phyloP scores from a whole-genome alignment of 768 basidiomycete species.

The Kwoniella newhampshirensis region DNA sequence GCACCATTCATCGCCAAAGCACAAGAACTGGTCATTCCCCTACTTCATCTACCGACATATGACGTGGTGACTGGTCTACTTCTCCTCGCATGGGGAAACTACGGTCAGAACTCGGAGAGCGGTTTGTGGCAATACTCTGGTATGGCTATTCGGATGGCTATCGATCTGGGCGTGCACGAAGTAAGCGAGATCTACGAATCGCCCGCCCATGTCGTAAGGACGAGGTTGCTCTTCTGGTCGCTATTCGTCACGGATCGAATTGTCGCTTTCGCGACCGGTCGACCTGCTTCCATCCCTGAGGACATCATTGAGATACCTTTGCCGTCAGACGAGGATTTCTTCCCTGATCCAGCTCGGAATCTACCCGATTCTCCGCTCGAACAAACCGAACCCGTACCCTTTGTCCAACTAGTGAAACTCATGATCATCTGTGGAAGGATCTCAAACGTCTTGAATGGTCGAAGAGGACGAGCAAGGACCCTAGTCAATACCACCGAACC shows the following conservation, averaged over 20 bases:
- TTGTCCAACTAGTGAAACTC: conserved; percentile 46
- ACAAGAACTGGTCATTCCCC: conserved; percentile 44
- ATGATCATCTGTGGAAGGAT: conserved; percentile 52
- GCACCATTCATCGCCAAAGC: conserved; percentile 52
- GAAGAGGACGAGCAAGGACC: conserved; percentile 42
- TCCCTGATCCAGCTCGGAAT: conserved; percentile 45
- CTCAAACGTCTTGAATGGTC: conserved; percentile 47
- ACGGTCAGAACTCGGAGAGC: conserved; percentile 46
- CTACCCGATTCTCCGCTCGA: conserved; percentile 19
- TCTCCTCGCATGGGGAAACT: conserved; percentile 47
- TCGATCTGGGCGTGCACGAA: conserved; percentile 48
- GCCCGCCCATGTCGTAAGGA: conserved; percentile 41
- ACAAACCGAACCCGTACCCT: conserved; percentile 44
- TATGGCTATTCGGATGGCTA: conserved; percentile 48
- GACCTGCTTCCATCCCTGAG: conserved; percentile 43
- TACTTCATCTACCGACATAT: conserved; percentile 46
- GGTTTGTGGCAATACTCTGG: conserved; percentile 50
- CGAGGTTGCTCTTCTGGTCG: conserved; percentile 46
- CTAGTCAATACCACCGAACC: conserved; percentile 39
- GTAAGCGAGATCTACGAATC: conserved; percentile 50
- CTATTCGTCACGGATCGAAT: conserved; percentile 50
- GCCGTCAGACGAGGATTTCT: conserved; percentile 47
- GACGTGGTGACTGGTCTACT: conserved; percentile 47
- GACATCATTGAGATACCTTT: conserved; percentile 50
- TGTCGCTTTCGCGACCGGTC: conserved; percentile 42